Evolutionary conservation across 257 asterid species (phyloP).

Genomic region (Rubia yunnanensis): DNA sequence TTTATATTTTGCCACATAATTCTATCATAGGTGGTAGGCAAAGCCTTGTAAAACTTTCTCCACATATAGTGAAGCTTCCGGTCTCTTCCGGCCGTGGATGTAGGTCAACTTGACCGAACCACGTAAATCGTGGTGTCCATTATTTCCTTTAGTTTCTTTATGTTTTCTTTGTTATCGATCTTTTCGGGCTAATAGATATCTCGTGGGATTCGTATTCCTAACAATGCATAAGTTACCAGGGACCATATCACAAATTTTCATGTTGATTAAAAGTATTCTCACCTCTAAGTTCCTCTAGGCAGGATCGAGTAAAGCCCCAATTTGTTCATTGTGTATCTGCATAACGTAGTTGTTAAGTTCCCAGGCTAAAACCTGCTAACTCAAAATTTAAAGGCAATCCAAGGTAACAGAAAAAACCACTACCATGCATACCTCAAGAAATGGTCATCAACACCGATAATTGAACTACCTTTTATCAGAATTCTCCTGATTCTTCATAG

Average conservation of each 20-base stretch:
- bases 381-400: not conserved
- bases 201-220: too few species aligned
- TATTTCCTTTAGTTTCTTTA: too few species aligned
- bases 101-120: too few species aligned
- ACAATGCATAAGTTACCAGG: slow-evolving; percentile 14
- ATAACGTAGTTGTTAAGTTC: slow-evolving; percentile 8
- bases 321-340: slow-evolving; percentile 81
- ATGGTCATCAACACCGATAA: slow-evolving; percentile 94
- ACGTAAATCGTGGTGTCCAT: too few species aligned
- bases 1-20: too few species aligned
- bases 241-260: not conserved
- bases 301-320: slow-evolving; percentile 91
- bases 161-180: too few species aligned
- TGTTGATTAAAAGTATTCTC: not conserved
- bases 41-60: too few species aligned
- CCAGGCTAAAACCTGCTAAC: not conserved
- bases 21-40: too few species aligned
- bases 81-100: too few species aligned
- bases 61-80: too few species aligned
- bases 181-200: too few species aligned
- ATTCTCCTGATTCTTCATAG: slow-evolving; percentile 62
- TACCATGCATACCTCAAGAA: slow-evolving; percentile 61
- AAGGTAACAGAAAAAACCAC: not conserved
- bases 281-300: slow-evolving; percentile 78
- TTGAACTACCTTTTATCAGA: slow-evolving; percentile 52